Evolutionary conservation across 2,329 filamentous ascomycete genomes (phyloP), one percentile per base, ranked within the genome.

Genomic region (Penicillium sp.): DNA sequence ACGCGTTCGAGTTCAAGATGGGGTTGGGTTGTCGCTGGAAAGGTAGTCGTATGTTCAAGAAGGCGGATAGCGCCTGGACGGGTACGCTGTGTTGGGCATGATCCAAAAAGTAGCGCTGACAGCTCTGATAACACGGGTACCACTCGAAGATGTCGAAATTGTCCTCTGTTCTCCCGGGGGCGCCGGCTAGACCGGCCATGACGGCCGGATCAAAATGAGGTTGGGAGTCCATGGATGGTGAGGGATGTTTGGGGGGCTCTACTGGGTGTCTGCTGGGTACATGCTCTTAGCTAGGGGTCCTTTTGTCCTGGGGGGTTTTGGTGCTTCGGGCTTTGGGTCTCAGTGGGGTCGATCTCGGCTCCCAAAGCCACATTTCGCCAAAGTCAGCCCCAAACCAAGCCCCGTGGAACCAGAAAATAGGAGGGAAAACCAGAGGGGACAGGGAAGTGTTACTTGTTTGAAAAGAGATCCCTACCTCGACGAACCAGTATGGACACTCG

Each of bases 121-220:
- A 99, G 63, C 87, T 92, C 75, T 95, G 89, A 74, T 96, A 96
- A 58, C 90, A 89, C 10, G 91, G 90, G 73, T 96, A 90, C 95
- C 95, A 98, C 59, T 92, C 90, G 72, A 97, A 89, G 62, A 97
- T 90, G 74, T 80, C 78, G 59, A 79, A 86, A 60, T 81, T 78
- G 54, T 79, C 74, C 57, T 78, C 76, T 57, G 74, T 72, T 46
- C 74, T 58, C 23, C 66, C 70, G 23, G 73, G 72, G 48, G 70
- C 67, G 50, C 74, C 72, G 50, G 68, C 66, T 50, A 76, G 56
- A 31, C 71, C 75, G 54, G 73, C 67, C 72, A 75, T 75, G 25
- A 71, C 69, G 54, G 70, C 67, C 53, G 74, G 70, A 50, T 77
- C 71, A 63, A 75, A 72, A 39, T 71, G 72, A 14, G 63, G 64